Percentiles rank a stretch among this genome's conserved stretches.
phyloP scores from a whole-genome alignment of 2,329 filamentous ascomycete species.

The Dryadomyces quercivorus region DNA sequence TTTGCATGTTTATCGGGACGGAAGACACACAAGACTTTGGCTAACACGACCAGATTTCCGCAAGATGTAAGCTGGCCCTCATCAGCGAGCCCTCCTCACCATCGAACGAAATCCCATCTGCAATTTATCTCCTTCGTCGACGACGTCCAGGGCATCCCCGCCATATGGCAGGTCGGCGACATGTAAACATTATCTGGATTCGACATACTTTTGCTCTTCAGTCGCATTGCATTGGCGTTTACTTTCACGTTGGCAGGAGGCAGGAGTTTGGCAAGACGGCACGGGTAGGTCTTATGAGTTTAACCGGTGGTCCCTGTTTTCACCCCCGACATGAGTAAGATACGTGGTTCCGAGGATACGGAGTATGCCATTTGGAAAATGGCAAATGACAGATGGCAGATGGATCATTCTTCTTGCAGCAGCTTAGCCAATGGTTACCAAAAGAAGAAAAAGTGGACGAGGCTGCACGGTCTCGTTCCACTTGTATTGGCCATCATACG shows the following conservation, averaged over 20 bases:
- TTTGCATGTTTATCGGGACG: slow-evolving; percentile 15
- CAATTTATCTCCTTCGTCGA: background rate
- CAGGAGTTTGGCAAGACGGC: background rate
- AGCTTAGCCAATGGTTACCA: background rate
- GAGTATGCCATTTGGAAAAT: too few species aligned
- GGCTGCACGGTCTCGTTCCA: background rate
- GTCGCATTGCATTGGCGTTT: slow-evolving; percentile 48
- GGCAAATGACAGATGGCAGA: background rate
- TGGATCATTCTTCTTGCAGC: background rate
- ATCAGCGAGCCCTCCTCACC: background rate
- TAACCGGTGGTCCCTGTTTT: too few species aligned
- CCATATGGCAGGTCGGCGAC: background rate
- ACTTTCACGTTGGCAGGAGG: background rate
- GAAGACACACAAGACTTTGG: too few species aligned
- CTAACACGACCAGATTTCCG: slow-evolving; percentile 34
- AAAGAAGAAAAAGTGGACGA: background rate
- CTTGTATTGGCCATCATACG: background rate
- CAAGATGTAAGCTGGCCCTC: slow-evolving; percentile 31
- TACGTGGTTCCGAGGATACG: too few species aligned
- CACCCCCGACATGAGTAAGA: too few species aligned
- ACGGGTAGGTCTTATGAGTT: background rate
- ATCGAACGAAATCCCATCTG: background rate
- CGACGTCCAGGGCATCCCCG: background rate
- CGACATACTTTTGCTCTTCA: slow-evolving; percentile 29
- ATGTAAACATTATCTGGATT: slow-evolving; percentile 12